Base-by-base conservation (phyloP, 2,329 filamentous ascomycete genomes). In the Gaeumannomyces tritici region DNA sequence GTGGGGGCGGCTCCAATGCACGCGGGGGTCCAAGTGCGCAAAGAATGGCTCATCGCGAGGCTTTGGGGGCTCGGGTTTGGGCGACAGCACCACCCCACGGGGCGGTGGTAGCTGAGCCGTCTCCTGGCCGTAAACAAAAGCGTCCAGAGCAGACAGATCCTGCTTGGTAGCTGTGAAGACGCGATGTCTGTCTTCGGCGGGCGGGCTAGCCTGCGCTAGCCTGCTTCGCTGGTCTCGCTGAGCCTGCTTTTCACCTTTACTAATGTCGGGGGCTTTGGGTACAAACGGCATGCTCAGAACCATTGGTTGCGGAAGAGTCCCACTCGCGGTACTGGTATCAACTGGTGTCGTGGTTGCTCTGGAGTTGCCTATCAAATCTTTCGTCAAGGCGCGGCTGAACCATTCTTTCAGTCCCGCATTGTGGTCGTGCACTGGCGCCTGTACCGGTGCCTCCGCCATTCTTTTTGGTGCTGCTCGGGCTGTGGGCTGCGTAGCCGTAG, bases 21-120 rank as follows among this genome's bases (percentile, higher is more conserved):
- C 74, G 1, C 77, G 76, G 0, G 83, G 83, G 68, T 87, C 80
- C 3, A 83, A 73, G 59, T 77, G 72, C 1, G 75, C 71, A 65
- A 77, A 85, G 7, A 75, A 65, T 28, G 73, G 74, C 31, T 72
- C 69, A 31, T 73, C 67, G 47, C 11, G 57, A 18, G 18, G 63
- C 13, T 61, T 60, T 12, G 64, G 63, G 1, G 66, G 62, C 21
- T 65, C 64, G n/a, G 58, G 60, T 33, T 62, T 62, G 56, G 61
- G 59, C 64, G 63, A 61, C 24, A 65, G 62, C 54, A 62, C 9
- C 5, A 70, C 63, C 1, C 62, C 64, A 7, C 18, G 60, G n/a
- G 63, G 62, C 3, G 71, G 68, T 26, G 68, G 66, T 11, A 65
- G 59, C 5, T 66, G 65, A 8, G 68, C 65, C 1, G 62, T 61